Percentiles rank a stretch among this genome's conserved stretches.
Evolutionary conservation across 768 basidiomycete genomes (phyloP).

Genomic region (Suillus ampliporus): DNA sequence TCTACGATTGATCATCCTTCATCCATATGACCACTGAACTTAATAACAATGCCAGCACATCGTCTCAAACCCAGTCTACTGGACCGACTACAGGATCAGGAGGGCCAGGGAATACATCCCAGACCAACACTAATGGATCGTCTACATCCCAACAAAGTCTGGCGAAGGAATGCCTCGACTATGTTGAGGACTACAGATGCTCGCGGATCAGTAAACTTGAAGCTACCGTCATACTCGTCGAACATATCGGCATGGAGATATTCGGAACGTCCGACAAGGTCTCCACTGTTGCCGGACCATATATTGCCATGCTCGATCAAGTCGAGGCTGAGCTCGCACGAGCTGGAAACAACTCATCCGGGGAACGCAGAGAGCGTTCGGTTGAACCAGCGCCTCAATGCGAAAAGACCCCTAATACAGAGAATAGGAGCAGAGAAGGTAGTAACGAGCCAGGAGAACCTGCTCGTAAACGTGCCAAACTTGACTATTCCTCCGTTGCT

Average conservation of each 20-base stretch:
- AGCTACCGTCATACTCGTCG: neutral
- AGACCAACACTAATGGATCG: too few relatives aligned
- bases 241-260: neutral
- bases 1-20: too few relatives aligned
- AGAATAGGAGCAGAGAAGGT: neutral
- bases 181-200: neutral
- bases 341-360: too few relatives aligned
- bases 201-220: neutral
- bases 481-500: conserved; percentile 14
- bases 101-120: too few relatives aligned
- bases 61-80: too few relatives aligned
- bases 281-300: too few relatives aligned
- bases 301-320: neutral
- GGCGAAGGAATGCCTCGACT: neutral
- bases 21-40: too few relatives aligned
- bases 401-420: neutral
- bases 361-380: too few relatives aligned
- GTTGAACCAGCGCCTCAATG: neutral
- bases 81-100: too few relatives aligned
- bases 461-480: too few relatives aligned
- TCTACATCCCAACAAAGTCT: neutral
- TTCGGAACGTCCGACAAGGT: neutral
- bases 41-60: too few relatives aligned
- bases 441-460: neutral
- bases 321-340: too few relatives aligned